Evolutionary conservation across 352 stramenopile genomes (phyloP).

Genomic region (Saprolegnia diclina): DNA sequence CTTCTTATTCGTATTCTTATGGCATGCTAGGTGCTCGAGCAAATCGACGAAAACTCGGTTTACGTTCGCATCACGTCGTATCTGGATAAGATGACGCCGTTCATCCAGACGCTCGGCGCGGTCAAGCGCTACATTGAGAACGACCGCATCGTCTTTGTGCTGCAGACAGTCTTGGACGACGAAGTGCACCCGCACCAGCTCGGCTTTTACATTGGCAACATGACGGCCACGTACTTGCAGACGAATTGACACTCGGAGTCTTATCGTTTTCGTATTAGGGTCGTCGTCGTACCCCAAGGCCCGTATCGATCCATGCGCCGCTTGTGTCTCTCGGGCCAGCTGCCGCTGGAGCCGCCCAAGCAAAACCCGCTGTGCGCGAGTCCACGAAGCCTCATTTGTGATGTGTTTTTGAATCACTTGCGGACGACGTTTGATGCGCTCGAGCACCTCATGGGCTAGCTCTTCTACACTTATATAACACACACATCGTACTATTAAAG

Average conservation of each 20-base stretch:
- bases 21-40: neutral
- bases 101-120: conserved; percentile 8
- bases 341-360: conserved; percentile 7
- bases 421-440: conserved; percentile 6
- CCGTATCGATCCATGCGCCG: conserved; percentile 9
- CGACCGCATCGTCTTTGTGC: conserved; percentile 4
- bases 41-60: conserved; percentile 6
- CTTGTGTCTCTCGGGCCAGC: neutral
- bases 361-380: conserved; percentile 2
- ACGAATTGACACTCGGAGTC: neutral
- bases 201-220: conserved; percentile 19
- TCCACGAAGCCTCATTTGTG: conserved; percentile 4
- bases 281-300: conserved; percentile 8
- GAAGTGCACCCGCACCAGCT: conserved; percentile 5
- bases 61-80: conserved; percentile 7
- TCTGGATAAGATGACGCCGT: conserved; percentile 9
- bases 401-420: conserved; percentile 9
- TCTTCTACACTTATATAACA: no score
- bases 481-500: no score
- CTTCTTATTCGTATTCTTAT: neutral
- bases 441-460: conserved; percentile 9
- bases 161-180: neutral
- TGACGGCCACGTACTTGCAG: conserved; percentile 9
- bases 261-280: conserved; percentile 3
- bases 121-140: conserved; percentile 14